These are phyloP conservation scores for Cytospora piceae DNA, from an alignment of 2,329 filamentous ascomycete genomes.

Conservation along the genomic window DNA sequence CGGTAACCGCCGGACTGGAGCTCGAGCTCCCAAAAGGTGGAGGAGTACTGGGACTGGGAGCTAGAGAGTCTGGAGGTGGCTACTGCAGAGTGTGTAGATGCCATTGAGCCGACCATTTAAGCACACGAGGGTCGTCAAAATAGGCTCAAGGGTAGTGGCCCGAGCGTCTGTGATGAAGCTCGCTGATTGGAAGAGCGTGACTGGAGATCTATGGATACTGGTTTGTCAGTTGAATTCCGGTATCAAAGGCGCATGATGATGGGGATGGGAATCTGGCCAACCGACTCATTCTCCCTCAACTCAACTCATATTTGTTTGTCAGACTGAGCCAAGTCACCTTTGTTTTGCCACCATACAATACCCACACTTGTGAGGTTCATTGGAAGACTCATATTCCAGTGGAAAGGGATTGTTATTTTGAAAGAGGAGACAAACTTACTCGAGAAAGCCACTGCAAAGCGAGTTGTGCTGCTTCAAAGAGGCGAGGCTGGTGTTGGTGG, in stretches of 20 bases:
- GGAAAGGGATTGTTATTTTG: background rate
- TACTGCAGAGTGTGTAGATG: too few species aligned
- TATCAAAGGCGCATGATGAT: slow-evolving; percentile 13
- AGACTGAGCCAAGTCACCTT: background rate
- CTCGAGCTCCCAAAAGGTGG: background rate
- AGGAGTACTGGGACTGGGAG: background rate
- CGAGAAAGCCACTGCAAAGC: background rate
- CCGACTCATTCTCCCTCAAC: slow-evolving; percentile 7
- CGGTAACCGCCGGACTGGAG: background rate
- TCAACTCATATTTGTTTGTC: background rate
- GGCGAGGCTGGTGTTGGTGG: background rate
- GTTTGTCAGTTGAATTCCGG: slow-evolving; percentile 15
- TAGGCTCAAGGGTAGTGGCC: slow-evolving; percentile 2
- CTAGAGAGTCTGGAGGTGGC: background rate
- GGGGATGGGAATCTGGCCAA: slow-evolving; percentile 5
- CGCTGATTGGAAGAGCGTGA: background rate
- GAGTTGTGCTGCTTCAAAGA: background rate
- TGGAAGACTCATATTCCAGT: background rate
- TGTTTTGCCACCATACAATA: background rate
- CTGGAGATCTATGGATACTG: background rate
- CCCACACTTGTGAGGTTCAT: too few species aligned
- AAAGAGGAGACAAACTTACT: background rate
- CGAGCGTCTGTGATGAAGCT: background rate
- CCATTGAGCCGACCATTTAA: background rate
- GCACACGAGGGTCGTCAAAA: slow-evolving; percentile 3